A percentile compares a stretch with the other conserved stretches of the same genome.
Conservation (phyloP, 228 moss, liverwort and hornwort genomes). For the Sphagnum fallax region DNA sequence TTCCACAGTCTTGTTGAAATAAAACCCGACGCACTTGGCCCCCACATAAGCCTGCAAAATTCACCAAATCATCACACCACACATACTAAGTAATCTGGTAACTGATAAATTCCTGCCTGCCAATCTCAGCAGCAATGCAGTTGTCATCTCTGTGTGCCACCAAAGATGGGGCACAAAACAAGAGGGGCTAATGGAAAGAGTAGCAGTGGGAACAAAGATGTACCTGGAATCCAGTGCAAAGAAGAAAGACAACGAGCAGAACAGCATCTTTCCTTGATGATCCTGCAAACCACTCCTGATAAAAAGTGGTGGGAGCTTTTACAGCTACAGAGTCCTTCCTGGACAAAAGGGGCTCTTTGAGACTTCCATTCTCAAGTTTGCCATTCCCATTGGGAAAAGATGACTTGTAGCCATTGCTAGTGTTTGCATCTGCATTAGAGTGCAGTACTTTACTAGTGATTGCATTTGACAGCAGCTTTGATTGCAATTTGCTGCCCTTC, state of each 20-base stretch:
- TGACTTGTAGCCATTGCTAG: constrained; percentile 1
- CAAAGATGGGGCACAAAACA: too few relatives aligned
- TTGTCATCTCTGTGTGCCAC: too few relatives aligned
- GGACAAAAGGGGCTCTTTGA: constrained; percentile 55
- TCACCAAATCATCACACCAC: too few relatives aligned
- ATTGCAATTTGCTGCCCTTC: constrained; percentile 45
- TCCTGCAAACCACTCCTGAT: constrained; percentile 87
- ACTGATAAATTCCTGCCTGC: too few relatives aligned
- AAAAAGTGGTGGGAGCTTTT: constrained; percentile 7
- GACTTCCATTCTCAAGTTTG: constrained; percentile 13
- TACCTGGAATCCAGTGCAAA: constrained; percentile 83
- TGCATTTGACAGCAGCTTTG: constrained; percentile 1
- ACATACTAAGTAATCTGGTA: too few relatives aligned
- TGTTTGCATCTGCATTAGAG: not conserved
- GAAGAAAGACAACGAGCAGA: constrained; percentile 67
- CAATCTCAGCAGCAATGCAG: too few relatives aligned
- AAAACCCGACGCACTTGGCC: constrained; percentile 45
- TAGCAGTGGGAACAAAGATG: not conserved
- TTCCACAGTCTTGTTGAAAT: constrained; percentile 23
- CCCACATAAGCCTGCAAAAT: constrained; percentile 34
- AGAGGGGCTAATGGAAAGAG: too few relatives aligned
- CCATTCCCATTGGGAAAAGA: not conserved
- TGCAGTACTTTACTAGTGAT: not conserved
- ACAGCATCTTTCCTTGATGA: constrained; percentile 83
- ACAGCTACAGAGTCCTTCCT: constrained; percentile 35